Conservation (phyloP, 768 basidiomycete genomes). For the Hygrocybe coccinea region DNA sequence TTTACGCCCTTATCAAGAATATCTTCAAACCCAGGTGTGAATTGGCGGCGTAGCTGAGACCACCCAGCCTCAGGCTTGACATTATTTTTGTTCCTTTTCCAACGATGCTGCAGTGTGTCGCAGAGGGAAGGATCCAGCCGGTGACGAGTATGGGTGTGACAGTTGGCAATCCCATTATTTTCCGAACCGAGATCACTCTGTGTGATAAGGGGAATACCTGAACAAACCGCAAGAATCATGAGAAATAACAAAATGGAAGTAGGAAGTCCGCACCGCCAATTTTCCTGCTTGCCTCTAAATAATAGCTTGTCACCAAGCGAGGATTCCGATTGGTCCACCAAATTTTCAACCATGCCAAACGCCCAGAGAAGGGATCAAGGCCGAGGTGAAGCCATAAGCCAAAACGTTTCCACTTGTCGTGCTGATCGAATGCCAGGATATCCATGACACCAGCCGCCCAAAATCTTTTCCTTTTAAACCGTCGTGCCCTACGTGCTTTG, state of each 20-base stretch:
- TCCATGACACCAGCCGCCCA: constrained; percentile 42
- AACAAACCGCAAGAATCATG: constrained; percentile 17
- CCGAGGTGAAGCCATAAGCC: constrained; percentile 33
- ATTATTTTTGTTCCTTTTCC: constrained; percentile 34
- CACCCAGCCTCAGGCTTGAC: constrained; percentile 42
- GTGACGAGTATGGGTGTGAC: constrained; percentile 38
- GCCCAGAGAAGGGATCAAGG: constrained; percentile 34
- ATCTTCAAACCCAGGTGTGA: constrained; percentile 36
- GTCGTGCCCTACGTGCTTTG: not conserved
- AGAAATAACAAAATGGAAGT: constrained; percentile 23
- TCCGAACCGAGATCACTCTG: constrained; percentile 43
- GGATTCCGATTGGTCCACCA: constrained; percentile 43
- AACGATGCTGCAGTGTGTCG: constrained; percentile 40
- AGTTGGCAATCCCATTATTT: constrained; percentile 44
- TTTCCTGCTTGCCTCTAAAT: constrained; percentile 25
- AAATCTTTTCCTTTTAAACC: constrained; percentile 28
- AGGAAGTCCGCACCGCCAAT: constrained; percentile 13
- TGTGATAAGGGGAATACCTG: constrained; percentile 38
- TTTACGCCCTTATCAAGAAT: constrained; percentile 30
- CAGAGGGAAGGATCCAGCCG: constrained; percentile 34
- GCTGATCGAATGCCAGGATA: constrained; percentile 37
- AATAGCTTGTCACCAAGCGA: constrained; percentile 31
- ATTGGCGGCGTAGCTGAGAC: constrained; percentile 32
- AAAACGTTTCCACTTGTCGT: constrained; percentile 44
- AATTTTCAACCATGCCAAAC: constrained; percentile 33